Evolutionary conservation across 176 grass and related monocot species (phyloP).

Genomic region (Typha latifolia): DNA sequence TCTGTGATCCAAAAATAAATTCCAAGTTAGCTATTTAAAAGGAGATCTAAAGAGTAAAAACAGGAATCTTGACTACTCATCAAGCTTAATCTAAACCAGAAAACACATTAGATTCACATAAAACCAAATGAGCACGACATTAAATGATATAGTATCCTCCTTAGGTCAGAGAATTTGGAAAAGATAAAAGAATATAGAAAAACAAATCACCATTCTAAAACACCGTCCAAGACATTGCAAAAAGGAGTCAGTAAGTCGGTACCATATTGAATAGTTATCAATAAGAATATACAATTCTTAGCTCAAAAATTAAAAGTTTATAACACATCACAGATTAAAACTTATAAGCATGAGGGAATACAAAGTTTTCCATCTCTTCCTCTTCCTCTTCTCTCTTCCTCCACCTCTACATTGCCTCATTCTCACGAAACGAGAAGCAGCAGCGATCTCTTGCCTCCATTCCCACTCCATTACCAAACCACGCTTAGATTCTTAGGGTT

Average conservation of each 20-base stretch:
- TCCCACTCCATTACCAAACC: background rate
- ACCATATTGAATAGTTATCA: too few relatives aligned
- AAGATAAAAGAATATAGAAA: too few relatives aligned
- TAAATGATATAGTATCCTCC: too few relatives aligned
- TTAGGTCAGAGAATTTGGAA: too few relatives aligned
- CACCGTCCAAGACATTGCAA: too few relatives aligned
- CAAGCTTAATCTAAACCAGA: too few relatives aligned
- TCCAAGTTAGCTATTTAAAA: background rate
- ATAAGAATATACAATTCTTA: background rate
- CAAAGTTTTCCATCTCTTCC: background rate
- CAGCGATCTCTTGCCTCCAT: background rate
- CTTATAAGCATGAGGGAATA: too few relatives aligned
- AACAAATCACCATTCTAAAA: too few relatives aligned
- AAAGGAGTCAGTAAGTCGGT: too few relatives aligned
- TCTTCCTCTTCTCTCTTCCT: background rate
- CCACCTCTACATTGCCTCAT: background rate
- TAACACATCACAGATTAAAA: background rate
- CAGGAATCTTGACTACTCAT: too few relatives aligned
- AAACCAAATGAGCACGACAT: too few relatives aligned
- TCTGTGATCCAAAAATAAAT: background rate
- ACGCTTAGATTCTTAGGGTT: background rate
- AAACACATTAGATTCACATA: too few relatives aligned
- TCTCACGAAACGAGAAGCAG: background rate
- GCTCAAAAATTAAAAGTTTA: background rate
- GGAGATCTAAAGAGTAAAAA: background rate